These are phyloP conservation scores for Dothistroma pini DNA, from an alignment of 2,329 filamentous ascomycete genomes.

Conservation along the genomic window DNA sequence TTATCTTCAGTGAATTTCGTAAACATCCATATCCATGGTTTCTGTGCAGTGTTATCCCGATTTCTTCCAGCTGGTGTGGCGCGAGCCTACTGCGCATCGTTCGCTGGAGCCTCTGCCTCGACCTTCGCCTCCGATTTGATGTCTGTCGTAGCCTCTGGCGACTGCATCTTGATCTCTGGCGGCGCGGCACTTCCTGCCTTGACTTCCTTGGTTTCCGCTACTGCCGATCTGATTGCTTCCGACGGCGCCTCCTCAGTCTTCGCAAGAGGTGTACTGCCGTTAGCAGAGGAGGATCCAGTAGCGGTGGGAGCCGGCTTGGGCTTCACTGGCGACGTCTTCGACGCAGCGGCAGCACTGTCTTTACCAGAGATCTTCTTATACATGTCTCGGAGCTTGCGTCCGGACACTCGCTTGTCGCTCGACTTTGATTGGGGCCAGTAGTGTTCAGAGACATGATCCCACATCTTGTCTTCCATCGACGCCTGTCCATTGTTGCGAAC, in stretches of 20 bases:
- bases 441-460: constrained; percentile 35
- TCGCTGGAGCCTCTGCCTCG: background rate
- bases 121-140: background rate
- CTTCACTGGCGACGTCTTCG: constrained; percentile 21
- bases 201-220: background rate
- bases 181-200: constrained; percentile 66
- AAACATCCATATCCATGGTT: background rate
- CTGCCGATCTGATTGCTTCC: background rate
- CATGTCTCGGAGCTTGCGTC: constrained; percentile 36
- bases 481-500: constrained; percentile 28
- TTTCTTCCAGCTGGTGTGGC: background rate
- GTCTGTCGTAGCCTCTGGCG: background rate
- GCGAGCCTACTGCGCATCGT: constrained; percentile 1
- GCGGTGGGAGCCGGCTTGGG: constrained; percentile 12
- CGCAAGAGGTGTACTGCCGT: constrained; percentile 10
- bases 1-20: constrained; percentile 6
- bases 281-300: constrained; percentile 6
- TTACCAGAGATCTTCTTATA: constrained; percentile 37
- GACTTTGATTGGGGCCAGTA: constrained; percentile 38
- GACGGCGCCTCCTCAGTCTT: background rate
- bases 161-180: constrained; percentile 66
- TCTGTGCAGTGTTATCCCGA: constrained; percentile 1
- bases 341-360: constrained; percentile 16
- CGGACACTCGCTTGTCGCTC: constrained; percentile 33
- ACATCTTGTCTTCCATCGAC: constrained; percentile 31